Conservation (phyloP, 2,329 filamentous ascomycete genomes). For the Albifimbria verrucaria region DNA sequence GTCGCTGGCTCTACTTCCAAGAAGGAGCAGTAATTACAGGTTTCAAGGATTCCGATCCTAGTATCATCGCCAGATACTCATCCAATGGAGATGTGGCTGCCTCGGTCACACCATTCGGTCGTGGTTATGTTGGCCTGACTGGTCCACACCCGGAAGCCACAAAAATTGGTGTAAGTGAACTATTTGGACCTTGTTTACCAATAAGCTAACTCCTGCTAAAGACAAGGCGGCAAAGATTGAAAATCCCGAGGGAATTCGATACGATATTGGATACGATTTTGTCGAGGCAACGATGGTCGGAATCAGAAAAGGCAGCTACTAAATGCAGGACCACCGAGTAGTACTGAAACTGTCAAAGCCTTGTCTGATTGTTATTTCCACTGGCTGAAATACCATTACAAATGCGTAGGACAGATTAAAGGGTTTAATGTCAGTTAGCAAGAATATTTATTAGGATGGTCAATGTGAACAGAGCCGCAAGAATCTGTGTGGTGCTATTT, state of each 20-base stretch:
- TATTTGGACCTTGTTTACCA: neutral
- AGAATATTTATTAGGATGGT: too few relatives aligned
- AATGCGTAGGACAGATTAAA: too few relatives aligned
- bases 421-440: too few relatives aligned
- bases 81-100: slow-evolving; percentile 18
- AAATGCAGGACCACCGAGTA: too few relatives aligned
- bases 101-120: slow-evolving; percentile 15
- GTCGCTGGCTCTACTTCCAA: slow-evolving; percentile 22
- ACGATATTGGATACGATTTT: slow-evolving; percentile 18
- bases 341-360: too few relatives aligned
- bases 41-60: slow-evolving; percentile 4
- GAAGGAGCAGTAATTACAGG: slow-evolving; percentile 18
- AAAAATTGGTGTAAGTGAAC: slow-evolving; percentile 19
- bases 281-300: slow-evolving; percentile 12
- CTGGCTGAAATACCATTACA: too few relatives aligned
- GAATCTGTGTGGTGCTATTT: too few relatives aligned
- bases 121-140: slow-evolving; percentile 19
- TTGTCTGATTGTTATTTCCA: too few relatives aligned
- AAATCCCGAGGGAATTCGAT: slow-evolving; percentile 18
- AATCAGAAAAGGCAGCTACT: neutral
- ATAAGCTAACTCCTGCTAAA: slow-evolving; percentile 6
- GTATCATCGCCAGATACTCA: slow-evolving; percentile 18
- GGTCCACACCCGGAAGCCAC: slow-evolving; percentile 22
- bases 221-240: slow-evolving; percentile 2
- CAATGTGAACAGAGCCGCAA: too few relatives aligned